These are phyloP conservation scores for Knoxdaviesia proteae DNA, from an alignment of 2,329 filamentous ascomycete genomes.

Conservation along the genomic window DNA sequence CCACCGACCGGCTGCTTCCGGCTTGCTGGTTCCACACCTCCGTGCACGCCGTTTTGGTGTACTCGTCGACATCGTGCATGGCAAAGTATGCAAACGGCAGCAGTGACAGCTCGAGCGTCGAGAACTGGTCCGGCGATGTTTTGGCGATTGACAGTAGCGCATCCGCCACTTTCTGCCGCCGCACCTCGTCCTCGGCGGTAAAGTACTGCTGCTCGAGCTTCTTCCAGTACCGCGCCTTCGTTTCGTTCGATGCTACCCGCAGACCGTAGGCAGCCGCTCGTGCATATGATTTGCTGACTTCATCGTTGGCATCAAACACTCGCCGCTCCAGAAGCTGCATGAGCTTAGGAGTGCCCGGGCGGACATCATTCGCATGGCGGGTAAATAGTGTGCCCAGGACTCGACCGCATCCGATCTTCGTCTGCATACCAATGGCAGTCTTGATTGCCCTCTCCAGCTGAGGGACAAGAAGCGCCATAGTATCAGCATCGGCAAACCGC, in stretches of 20 bases:
- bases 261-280: constrained; percentile 71
- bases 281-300: constrained; percentile 77
- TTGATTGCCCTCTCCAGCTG: constrained; percentile 64
- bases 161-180: constrained; percentile 59
- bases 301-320: constrained; percentile 79
- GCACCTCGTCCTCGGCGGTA: constrained; percentile 53
- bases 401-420: constrained; percentile 77
- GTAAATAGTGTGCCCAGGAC: constrained; percentile 73
- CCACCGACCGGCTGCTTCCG: constrained; percentile 61
- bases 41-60: constrained; percentile 58
- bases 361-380: constrained; percentile 54
- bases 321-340: constrained; percentile 62
- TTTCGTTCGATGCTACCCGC: constrained; percentile 28
- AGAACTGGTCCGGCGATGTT: constrained; percentile 74
- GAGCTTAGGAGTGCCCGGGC: constrained; percentile 54
- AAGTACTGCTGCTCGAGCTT: constrained; percentile 55
- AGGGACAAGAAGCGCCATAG: constrained; percentile 56
- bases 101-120: constrained; percentile 49
- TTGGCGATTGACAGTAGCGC: constrained; percentile 70
- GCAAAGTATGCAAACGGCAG: constrained; percentile 78
- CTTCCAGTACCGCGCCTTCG: constrained; percentile 28
- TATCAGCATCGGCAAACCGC: constrained; percentile 56
- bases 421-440: constrained; percentile 71
- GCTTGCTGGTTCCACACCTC: constrained; percentile 85
- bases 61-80: constrained; percentile 66